phyloP scores from a whole-genome alignment of 345 rosid species.

The Eucalyptus cloeziana region DNA sequence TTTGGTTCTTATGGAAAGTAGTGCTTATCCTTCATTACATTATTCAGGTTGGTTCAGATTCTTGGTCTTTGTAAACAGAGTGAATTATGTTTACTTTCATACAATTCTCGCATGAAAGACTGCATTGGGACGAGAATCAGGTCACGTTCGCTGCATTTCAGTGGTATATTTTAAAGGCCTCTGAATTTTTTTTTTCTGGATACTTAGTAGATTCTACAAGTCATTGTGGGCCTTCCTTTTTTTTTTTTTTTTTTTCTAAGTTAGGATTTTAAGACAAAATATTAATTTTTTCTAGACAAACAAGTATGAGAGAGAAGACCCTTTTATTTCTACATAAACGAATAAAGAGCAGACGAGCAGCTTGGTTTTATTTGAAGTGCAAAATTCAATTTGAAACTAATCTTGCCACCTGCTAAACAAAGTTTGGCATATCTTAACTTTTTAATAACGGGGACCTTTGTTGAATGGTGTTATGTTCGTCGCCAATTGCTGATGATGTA shows the following conservation, averaged over 20 bases:
- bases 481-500: neutral
- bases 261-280: neutral
- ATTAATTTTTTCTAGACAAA: neutral
- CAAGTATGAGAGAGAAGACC: neutral
- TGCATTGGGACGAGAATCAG: neutral
- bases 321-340: neutral
- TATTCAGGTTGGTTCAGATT: neutral
- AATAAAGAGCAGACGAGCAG: neutral
- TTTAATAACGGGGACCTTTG: neutral
- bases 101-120: neutral
- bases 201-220: too few species aligned
- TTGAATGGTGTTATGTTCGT: neutral
- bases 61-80: neutral
- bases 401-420: neutral
- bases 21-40: neutral
- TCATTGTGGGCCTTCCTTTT: too few species aligned
- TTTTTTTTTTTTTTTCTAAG: fast-evolving
- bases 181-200: fast-evolving
- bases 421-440: neutral
- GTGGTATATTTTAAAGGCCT: neutral
- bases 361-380: neutral
- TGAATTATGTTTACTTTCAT: neutral
- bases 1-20: neutral
- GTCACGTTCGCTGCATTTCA: neutral
- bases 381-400: neutral